Percentiles rank a stretch among this genome's conserved stretches.
These are phyloP conservation scores for Leptographium lundbergii DNA, from an alignment of 2,329 filamentous ascomycete species.

Conservation along the genomic window DNA sequence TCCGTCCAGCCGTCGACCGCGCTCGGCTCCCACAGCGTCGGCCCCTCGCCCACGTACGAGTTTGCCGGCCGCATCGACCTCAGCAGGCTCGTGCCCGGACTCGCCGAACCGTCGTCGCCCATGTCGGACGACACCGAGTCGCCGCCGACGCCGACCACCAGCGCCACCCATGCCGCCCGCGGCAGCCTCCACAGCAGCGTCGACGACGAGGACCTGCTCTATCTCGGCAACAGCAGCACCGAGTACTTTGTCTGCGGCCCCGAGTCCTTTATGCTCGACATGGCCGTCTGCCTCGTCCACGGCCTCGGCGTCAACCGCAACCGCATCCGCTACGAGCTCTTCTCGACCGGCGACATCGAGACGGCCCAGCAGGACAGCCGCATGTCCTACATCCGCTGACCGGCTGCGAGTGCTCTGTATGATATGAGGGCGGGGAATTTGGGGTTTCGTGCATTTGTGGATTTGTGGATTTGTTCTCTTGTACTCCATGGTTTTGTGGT, in stretches of 20 bases:
- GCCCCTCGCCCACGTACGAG: slow-evolving; percentile 25
- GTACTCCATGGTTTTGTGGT: no score
- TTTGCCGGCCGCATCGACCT: slow-evolving; percentile 35
- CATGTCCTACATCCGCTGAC: slow-evolving; percentile 2
- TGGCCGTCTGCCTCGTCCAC: slow-evolving; percentile 27
- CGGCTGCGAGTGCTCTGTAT: neutral
- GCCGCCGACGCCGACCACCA: neutral
- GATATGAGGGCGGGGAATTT: no score
- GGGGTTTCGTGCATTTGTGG: no score
- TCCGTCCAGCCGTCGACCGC: neutral
- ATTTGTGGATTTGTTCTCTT: no score
- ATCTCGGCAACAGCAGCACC: slow-evolving; percentile 29
- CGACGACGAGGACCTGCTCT: slow-evolving; percentile 27
- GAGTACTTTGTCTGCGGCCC: slow-evolving; percentile 44
- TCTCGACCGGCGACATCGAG: slow-evolving; percentile 27
- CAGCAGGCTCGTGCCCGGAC: slow-evolving; percentile 20
- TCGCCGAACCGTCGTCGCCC: neutral
- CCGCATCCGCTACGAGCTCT: slow-evolving; percentile 33
- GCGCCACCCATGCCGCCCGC: slow-evolving; percentile 2
- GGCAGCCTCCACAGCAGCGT: neutral
- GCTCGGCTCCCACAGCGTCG: neutral
- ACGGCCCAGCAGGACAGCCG: slow-evolving; percentile 6
- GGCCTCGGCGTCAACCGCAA: slow-evolving; percentile 24
- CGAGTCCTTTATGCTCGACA: slow-evolving; percentile 41
- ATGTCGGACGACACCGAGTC: slow-evolving; percentile 1